Base-by-base conservation (phyloP, 2,329 filamentous ascomycete genomes). In the Aspergillus aculeatus region DNA sequence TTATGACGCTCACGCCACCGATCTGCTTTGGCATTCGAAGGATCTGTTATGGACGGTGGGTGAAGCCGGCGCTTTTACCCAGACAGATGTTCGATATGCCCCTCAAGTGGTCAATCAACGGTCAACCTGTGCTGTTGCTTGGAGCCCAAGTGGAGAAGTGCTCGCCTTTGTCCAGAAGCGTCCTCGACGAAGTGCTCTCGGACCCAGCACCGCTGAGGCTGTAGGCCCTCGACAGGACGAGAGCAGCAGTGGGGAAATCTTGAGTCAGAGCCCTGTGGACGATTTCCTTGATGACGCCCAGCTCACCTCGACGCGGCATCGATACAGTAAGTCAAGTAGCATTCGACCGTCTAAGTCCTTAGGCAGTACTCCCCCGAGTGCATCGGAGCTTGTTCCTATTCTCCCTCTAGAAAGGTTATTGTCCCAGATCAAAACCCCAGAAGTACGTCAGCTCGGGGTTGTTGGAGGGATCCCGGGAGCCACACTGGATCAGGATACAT, bases 31-130 rank as follows among this genome's bases (percentile, higher is more conserved):
- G 86, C 84, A 84, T 66, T 86, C 85, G 54, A 84, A 85, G 71
- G 84, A 88, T 69, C 75, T 86, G 6, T 75, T 89, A 41, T 89
- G 86, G 86, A 86, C 84, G 12, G 86, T 87, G 47, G 85, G 84
- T 6, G 80, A 82, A 50, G 82, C 85, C 61, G 86, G 86, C 14
- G 78, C 82, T 10, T 88, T 89, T 63, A 81, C 84, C 19, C 86
- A 89, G 69, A 84, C 82, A 32, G 86, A 89, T 66, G 78, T 87
- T 35, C 82, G 85, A 59, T 84, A 83, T 73, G 80, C 82, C 6
- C 78, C 83, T 9, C 85, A 86, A 63, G 78, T 83, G n/a, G 78
- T 85, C 51, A 83, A 86, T 66, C 80, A 82, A 60, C 80, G 84
- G 41, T 82, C 82, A 57, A 75, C 84, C 67, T 84, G 84, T 66